Conservation (phyloP, 1,284 basidiomycete genomes). For the Vanrija sp. region DNA sequence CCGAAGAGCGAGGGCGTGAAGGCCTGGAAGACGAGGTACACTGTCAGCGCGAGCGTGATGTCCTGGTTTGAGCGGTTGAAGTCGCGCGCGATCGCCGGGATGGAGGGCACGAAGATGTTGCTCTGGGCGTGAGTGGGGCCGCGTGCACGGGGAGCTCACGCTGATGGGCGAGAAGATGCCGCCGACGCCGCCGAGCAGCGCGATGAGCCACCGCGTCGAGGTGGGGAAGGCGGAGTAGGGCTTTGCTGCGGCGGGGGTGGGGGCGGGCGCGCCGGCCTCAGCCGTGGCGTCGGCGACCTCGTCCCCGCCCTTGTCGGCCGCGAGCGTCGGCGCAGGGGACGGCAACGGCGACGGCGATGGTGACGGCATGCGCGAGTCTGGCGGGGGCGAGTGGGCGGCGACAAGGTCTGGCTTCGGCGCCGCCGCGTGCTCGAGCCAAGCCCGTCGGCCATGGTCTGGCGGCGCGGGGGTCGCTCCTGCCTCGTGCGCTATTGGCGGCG, state of each 20-base stretch:
- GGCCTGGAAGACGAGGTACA: conserved; percentile 47
- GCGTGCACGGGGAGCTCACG: neutral
- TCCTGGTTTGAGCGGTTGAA: conserved; percentile 34
- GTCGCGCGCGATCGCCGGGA: conserved; percentile 32
- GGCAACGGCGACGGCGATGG: too few relatives aligned
- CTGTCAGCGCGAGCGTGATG: conserved; percentile 45
- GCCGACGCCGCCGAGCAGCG: conserved; percentile 26
- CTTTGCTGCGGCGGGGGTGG: conserved; percentile 10
- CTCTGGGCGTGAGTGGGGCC: neutral
- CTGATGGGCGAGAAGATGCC: conserved; percentile 32
- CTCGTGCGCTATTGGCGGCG: too few relatives aligned
- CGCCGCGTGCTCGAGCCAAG: too few relatives aligned
- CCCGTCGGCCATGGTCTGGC: too few relatives aligned
- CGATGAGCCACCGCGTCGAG: conserved; percentile 32
- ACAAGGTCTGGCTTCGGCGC: too few relatives aligned
- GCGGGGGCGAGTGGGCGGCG: too few relatives aligned
- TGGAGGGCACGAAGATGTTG: conserved; percentile 18
- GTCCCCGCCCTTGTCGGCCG: neutral
- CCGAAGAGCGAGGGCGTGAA: conserved; percentile 47
- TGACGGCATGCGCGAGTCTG: too few relatives aligned
- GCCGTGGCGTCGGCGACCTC: neutral
- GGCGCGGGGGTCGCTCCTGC: too few relatives aligned
- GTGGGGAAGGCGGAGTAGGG: conserved; percentile 38
- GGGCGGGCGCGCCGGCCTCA: neutral
- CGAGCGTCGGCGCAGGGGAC: too few relatives aligned